These are phyloP conservation scores for Suillus alpinus DNA, from an alignment of 768 basidiomycete species.

Conservation along the genomic window DNA sequence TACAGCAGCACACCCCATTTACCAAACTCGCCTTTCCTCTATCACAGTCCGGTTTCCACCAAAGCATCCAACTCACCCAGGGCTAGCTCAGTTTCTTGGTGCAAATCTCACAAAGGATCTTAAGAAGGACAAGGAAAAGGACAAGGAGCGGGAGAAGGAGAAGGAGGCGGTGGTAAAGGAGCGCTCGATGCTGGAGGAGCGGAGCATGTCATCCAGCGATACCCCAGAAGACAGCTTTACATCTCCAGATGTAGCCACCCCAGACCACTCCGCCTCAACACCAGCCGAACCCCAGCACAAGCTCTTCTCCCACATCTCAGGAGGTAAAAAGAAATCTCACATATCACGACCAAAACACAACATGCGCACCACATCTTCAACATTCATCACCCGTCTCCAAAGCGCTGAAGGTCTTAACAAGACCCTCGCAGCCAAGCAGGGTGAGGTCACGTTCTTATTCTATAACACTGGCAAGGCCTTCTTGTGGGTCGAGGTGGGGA, in stretches of 20 bases:
- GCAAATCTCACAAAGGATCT: conserved; percentile 57
- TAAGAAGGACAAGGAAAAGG: conserved; percentile 52
- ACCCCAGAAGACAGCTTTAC: conserved; percentile 58
- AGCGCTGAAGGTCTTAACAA: conserved; percentile 74
- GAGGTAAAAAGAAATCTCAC: conserved; percentile 59
- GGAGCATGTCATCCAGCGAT: conserved; percentile 81
- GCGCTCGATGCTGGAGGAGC: conserved; percentile 45
- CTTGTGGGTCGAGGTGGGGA: conserved; percentile 84
- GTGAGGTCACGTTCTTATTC: conserved; percentile 84
- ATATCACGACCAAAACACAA: conserved; percentile 82
- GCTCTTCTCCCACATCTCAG: conserved; percentile 53
- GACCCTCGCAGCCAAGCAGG: conserved; percentile 71
- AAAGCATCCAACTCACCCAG: conserved; percentile 54
- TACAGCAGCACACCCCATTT: conserved; percentile 30
- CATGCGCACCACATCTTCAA: conserved; percentile 86
- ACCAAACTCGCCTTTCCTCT: conserved; percentile 63
- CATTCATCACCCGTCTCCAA: conserved; percentile 87
- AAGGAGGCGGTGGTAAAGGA: conserved; percentile 42
- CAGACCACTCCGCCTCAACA: conserved; percentile 28
- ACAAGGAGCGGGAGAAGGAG: conserved; percentile 34
- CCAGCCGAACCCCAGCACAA: conserved; percentile 41
- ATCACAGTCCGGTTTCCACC: conserved; percentile 62
- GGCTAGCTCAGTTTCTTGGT: conserved; percentile 65
- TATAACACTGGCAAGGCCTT: conserved; percentile 85
- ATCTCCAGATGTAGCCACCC: conserved; percentile 38